Base-by-base conservation (phyloP, 257 asterid species). In the Perilla frutescens region DNA sequence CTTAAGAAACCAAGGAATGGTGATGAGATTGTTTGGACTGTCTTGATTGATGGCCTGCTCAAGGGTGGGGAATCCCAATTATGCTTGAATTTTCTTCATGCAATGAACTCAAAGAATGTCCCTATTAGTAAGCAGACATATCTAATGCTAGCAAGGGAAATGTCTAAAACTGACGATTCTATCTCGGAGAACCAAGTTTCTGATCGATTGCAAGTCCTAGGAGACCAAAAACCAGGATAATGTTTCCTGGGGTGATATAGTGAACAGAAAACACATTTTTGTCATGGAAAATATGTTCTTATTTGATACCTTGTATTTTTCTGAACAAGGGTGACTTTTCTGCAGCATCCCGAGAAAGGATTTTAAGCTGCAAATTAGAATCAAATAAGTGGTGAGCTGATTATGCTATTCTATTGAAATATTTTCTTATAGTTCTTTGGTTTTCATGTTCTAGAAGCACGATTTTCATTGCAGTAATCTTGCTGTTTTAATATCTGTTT, bases 21-120 rank as follows among this genome's bases (percentile, higher is more conserved):
- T 55, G 95, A 94, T 83, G 96, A 94, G 86, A 88, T 94, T 85
- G 96, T 91, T 59, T 89, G 97, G 97, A 87, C 93, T 36, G 69
- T 94, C 74, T 83, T 94, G 84, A 81, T 94, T 72, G 98, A 94
- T 85, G 90, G 90, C 56, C 81, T 94, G 77, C 86, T 94, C 44
- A 87, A 87, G 89, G 82, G 80, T 26, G 92, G 94, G 74, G 82
- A 87, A 59, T 72, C 86, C 26, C 74, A 86, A 66, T 80, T 81
- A 43, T 87, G 97, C 85, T 65, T 81, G 82, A 85, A 87, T 76
- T 78, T 94, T 88, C 84, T 91, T 85, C 90, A 81, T 32, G 59
- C 58, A 29, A 83, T 94, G 93, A 84, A 83, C 14, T 84, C 89
- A 31, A 88, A 84, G 88, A 84, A 86, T 64, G 67, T 86, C 77